Evolutionary conservation across 805 yeast genomes (phyloP).

Genomic region (Kluyveromyces lactis): DNA sequence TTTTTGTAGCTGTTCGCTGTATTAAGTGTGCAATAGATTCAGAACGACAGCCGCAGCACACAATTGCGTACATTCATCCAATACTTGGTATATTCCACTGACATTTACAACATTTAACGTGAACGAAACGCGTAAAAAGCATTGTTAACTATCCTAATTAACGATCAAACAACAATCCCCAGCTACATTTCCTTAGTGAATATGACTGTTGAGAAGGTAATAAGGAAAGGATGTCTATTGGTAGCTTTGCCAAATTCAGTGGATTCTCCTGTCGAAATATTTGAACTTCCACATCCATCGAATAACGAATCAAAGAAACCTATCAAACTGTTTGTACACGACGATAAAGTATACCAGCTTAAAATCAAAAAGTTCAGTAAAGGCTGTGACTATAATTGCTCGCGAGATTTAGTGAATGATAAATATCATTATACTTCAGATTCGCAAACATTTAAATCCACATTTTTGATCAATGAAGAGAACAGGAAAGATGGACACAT

Average conservation of each 20-base stretch:
- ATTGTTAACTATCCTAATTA: too few species aligned
- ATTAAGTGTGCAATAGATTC: too few species aligned
- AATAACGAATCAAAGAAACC: constrained; percentile 15
- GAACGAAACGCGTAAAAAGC: too few species aligned
- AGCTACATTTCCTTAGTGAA: too few species aligned
- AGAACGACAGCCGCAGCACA: too few species aligned
- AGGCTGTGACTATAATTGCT: constrained; percentile 15
- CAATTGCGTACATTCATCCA: too few species aligned
- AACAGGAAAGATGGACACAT: constrained; percentile 19
- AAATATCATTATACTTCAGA: constrained; percentile 21
- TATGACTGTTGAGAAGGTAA: too few species aligned
- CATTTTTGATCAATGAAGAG: constrained; percentile 14
- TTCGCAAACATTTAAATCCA: constrained; percentile 20
- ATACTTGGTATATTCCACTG: too few species aligned
- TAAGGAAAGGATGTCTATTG: background rate
- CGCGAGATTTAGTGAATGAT: constrained; percentile 18
- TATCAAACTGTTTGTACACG: constrained; percentile 10
- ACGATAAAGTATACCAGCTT: constrained; percentile 12
- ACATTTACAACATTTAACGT: too few species aligned
- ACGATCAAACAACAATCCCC: too few species aligned
- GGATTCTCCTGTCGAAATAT: constrained; percentile 7
- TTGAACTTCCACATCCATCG: constrained; percentile 25
- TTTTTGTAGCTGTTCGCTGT: too few species aligned
- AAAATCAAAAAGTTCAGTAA: constrained; percentile 20
- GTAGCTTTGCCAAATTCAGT: constrained; percentile 4